Percentiles rank a stretch among this genome's conserved stretches.
Evolutionary conservation across 2,329 filamentous ascomycete genomes (phyloP).

Genomic region (Ophioceras dolichostomum): DNA sequence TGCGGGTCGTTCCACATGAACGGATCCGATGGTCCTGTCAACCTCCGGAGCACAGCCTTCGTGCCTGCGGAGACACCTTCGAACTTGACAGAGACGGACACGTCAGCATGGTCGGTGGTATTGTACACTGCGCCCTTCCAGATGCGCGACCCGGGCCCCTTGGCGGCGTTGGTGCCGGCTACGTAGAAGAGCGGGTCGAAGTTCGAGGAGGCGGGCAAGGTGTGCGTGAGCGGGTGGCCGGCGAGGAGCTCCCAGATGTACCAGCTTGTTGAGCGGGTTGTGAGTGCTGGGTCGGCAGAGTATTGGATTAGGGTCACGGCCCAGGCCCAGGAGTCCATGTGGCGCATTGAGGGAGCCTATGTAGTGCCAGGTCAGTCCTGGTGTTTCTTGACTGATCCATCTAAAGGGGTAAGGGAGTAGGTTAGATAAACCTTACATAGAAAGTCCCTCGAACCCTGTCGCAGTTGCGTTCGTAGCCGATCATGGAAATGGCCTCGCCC

Average conservation of each 20-base stretch:
- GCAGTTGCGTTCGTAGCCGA: slow-evolving; percentile 6
- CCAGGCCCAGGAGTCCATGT: slow-evolving; percentile 38
- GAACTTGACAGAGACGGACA: slow-evolving; percentile 32
- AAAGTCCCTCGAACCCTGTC: slow-evolving; percentile 4
- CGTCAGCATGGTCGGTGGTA: slow-evolving; percentile 27
- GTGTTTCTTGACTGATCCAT: no score
- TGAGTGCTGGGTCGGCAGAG: slow-evolving; percentile 32
- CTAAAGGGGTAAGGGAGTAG: not conserved
- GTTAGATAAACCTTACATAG: not conserved
- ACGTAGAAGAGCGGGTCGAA: slow-evolving; percentile 36
- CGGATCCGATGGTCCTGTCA: slow-evolving; percentile 28
- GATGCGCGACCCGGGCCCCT: slow-evolving; percentile 20
- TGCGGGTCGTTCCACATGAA: slow-evolving; percentile 31
- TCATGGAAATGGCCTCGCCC: slow-evolving; percentile 6
- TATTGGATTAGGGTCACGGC: slow-evolving; percentile 36
- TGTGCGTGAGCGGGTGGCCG: slow-evolving; percentile 29
- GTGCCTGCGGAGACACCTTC: slow-evolving; percentile 26
- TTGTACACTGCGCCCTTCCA: slow-evolving; percentile 43
- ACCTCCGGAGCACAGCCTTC: slow-evolving; percentile 28
- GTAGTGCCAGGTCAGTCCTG: no score
- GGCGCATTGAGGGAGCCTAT: slow-evolving; percentile 34
- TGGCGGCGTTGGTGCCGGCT: slow-evolving; percentile 28
- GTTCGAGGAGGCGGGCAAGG: slow-evolving; percentile 27
- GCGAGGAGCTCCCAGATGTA: slow-evolving; percentile 36
- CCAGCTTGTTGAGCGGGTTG: slow-evolving; percentile 37